Evolutionary conservation across 2,329 filamentous ascomycete species (phyloP).

Genomic region (Xylaria digitata): DNA sequence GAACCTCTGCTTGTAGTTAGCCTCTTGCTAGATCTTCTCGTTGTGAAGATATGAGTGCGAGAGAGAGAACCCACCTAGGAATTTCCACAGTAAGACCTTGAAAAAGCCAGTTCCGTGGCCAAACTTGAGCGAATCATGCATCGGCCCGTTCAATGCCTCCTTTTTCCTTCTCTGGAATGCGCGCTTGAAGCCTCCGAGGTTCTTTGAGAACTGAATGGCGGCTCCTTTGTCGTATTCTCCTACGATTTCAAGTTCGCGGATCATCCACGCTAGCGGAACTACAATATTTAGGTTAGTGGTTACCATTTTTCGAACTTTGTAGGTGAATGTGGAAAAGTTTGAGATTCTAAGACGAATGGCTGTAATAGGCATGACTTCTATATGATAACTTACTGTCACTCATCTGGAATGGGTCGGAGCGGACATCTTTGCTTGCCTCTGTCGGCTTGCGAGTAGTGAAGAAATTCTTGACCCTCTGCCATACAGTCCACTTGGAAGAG

Average conservation of each 20-base stretch:
- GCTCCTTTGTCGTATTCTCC: conserved; percentile 48
- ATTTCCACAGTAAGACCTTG: conserved; percentile 56
- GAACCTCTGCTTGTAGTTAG: conserved; percentile 48
- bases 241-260: conserved; percentile 58
- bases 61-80: conserved; percentile 54
- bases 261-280: conserved; percentile 64
- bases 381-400: conserved; percentile 53
- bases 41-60: neutral
- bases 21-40: neutral
- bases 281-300: neutral
- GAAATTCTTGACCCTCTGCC: conserved; percentile 53
- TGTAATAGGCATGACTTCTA: neutral
- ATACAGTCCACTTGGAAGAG: conserved; percentile 44
- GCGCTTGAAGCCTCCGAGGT: conserved; percentile 50
- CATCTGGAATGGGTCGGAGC: conserved; percentile 55
- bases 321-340: neutral
- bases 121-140: conserved; percentile 56
- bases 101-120: conserved; percentile 54
- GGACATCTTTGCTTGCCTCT: conserved; percentile 48
- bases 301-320: neutral
- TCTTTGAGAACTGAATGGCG: conserved; percentile 53
- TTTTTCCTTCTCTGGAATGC: conserved; percentile 48
- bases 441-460: conserved; percentile 52
- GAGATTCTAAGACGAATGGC: neutral
- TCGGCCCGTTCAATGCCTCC: conserved; percentile 49